Evolutionary conservation across 306 rosid species (phyloP).

Genomic region (Cercis canadensis): DNA sequence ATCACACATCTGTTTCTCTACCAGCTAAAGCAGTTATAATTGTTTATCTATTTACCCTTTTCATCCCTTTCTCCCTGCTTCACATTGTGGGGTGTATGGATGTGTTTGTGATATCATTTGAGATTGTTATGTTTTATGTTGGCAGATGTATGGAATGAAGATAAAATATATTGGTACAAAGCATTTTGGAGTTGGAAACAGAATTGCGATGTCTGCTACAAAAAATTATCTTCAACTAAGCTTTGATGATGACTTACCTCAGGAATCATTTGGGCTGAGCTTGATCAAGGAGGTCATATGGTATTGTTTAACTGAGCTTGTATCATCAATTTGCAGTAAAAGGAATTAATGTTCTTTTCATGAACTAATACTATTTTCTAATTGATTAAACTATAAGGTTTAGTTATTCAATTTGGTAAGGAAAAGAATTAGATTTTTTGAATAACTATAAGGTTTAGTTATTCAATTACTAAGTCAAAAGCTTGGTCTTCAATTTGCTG

Average conservation of each 20-base stretch:
- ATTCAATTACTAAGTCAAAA: too few species aligned
- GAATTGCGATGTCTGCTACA: too few species aligned
- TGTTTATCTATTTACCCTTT: background rate
- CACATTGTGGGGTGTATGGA: too few species aligned
- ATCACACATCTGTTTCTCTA: conserved; percentile 34
- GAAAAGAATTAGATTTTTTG: conserved; percentile 19
- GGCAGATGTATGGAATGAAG: too few species aligned
- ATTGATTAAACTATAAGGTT: background rate
- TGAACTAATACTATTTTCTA: conserved; percentile 7
- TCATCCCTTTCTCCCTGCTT: conserved; percentile 13
- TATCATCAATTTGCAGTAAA: conserved; percentile 11
- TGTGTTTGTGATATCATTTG: conserved; percentile 28
- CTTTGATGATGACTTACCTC: too few species aligned
- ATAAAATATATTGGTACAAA: too few species aligned
- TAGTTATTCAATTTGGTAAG: background rate
- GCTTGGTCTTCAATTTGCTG: too few species aligned
- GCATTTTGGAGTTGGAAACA: too few species aligned
- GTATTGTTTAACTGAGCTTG: conserved; percentile 45
- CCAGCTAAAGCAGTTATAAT: conserved; percentile 46
- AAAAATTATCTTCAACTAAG: too few species aligned
- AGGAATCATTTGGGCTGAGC: too few species aligned
- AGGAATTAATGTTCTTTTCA: background rate
- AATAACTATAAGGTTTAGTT: background rate
- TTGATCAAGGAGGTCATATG: too few species aligned
- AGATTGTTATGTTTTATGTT: conserved; percentile 20